These are phyloP conservation scores for Lepidium campestre DNA, from an alignment of 441 rosid genomes.

Conservation along the genomic window DNA sequence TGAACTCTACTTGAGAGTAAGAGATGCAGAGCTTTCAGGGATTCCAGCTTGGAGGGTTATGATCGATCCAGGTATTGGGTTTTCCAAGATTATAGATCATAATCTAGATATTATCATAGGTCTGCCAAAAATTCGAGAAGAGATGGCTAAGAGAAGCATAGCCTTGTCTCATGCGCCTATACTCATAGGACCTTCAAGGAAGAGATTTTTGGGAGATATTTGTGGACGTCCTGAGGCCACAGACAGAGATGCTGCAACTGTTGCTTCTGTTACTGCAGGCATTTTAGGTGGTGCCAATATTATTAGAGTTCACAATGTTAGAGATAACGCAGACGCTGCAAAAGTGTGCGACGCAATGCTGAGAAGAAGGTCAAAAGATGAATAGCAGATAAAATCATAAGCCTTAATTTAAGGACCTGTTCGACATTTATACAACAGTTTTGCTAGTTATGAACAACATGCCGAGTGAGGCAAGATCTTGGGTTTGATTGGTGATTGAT, in stretches of 20 bases:
- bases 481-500: neutral
- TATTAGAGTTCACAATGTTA: constrained; percentile 82
- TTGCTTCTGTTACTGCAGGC: constrained; percentile 63
- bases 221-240: constrained; percentile 49
- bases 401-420: neutral
- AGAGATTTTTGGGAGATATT: constrained; percentile 78
- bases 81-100: constrained; percentile 66
- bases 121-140: constrained; percentile 50
- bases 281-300: constrained; percentile 79
- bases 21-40: constrained; percentile 68
- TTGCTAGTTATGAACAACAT: neutral
- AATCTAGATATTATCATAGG: constrained; percentile 70
- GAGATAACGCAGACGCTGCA: constrained; percentile 70
- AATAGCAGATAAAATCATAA: neutral
- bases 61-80: constrained; percentile 86
- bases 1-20: constrained; percentile 50
- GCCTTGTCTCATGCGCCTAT: constrained; percentile 67
- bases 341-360: constrained; percentile 79
- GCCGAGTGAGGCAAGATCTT: neutral
- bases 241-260: constrained; percentile 87
- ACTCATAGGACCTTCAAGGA: constrained; percentile 82
- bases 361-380: constrained; percentile 22
- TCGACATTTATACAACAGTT: neutral
- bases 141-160: constrained; percentile 64
- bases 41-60: constrained; percentile 89